Base-by-base conservation (phyloP, 2,329 filamentous ascomycete genomes). In the Stachybotrys echinatus region DNA sequence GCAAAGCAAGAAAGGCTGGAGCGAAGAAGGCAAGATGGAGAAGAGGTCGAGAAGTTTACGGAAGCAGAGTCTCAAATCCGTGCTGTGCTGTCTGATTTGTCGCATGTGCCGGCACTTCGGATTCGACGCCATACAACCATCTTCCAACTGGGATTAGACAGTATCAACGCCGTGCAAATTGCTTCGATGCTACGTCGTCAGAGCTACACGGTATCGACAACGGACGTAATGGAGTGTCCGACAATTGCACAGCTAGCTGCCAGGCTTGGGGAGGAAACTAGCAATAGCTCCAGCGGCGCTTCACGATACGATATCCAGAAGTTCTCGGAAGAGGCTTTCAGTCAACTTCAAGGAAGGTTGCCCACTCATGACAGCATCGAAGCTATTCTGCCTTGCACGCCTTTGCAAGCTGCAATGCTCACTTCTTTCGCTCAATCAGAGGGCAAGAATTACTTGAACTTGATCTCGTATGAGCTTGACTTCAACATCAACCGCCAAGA, bases 71-170 rank as follows among this genome's bases (percentile, higher is more conserved):
- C 55, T 0, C 58, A 62, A 4, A 73, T 91, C 37, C 77, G 84
- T 5, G 60, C 73, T 1, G 71, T 83, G 0, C 65, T 92, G 18
- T 75, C 81, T 0, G 68, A 68, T 6, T 74, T 94, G 21, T 83
- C 87, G 1, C 70, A 74, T 2, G 66, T 78, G 5, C 63, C 78
- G 0, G 50, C 63, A 2, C 59, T 73, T 0, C 70, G 69, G 0
- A 84, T 96, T 44, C 59, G 63, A 4, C 75, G 74, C 12, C 63
- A 77, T 10, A 89, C 83, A 0, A 90, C 88, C 0, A 89, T 97
- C 45, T 95, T 92, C 59, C 84, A 87, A 51, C 79, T 96, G n/a
- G 92, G 92, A 0, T 72, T 96, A 4, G 92, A 96, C 66, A 96
- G 92, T 63, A 94, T 97, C 60, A 92, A 87, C 52, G 88, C 90